Evolutionary conservation across 495 filamentous ascomycete species (phyloP).

Genomic region (Extremus antarcticus): DNA sequence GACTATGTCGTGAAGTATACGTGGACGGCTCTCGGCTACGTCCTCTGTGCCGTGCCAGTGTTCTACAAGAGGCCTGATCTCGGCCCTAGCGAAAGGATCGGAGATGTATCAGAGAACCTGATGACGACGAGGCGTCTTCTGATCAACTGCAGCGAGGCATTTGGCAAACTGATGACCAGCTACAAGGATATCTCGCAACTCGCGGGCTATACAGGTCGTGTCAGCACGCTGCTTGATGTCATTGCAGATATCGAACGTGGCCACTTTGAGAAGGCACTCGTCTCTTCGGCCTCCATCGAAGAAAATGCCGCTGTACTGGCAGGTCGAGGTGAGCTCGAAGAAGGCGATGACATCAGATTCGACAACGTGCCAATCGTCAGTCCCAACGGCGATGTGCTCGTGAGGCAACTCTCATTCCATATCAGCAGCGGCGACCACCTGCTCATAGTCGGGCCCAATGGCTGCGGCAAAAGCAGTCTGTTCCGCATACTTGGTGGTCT

Average conservation of each 20-base stretch:
- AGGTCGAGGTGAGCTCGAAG: constrained; percentile 63
- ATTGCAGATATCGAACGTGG: constrained; percentile 88
- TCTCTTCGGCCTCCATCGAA: constrained; percentile 71
- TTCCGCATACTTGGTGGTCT: constrained; percentile 94
- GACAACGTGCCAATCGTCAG: constrained; percentile 91
- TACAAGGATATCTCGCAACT: constrained; percentile 95
- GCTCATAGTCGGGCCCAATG: constrained; percentile 91
- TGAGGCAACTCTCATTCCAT: constrained; percentile 71
- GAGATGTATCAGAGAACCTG: constrained; percentile 88
- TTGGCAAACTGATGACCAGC: constrained; percentile 93
- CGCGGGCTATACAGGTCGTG: constrained; percentile 88
- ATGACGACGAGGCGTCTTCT: constrained; percentile 90
- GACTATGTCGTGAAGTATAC: constrained; percentile 99
- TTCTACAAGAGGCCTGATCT: constrained; percentile 76
- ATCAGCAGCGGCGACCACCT: constrained; percentile 81
- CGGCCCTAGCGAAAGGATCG: constrained; percentile 59
- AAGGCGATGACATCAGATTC: constrained; percentile 78
- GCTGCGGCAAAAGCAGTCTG: constrained; percentile 89
- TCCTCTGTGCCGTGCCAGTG: constrained; percentile 92
- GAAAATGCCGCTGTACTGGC: constrained; percentile 69
- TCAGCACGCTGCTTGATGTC: constrained; percentile 77
- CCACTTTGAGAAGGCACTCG: constrained; percentile 88
- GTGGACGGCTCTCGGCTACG: constrained; percentile 87
- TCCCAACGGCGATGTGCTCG: constrained; percentile 86
- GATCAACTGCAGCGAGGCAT: constrained; percentile 84